Evolutionary conservation across 345 rosid genomes (phyloP), one percentile per base, ranked within the genome.

Genomic region (Eucalyptus marginata): DNA sequence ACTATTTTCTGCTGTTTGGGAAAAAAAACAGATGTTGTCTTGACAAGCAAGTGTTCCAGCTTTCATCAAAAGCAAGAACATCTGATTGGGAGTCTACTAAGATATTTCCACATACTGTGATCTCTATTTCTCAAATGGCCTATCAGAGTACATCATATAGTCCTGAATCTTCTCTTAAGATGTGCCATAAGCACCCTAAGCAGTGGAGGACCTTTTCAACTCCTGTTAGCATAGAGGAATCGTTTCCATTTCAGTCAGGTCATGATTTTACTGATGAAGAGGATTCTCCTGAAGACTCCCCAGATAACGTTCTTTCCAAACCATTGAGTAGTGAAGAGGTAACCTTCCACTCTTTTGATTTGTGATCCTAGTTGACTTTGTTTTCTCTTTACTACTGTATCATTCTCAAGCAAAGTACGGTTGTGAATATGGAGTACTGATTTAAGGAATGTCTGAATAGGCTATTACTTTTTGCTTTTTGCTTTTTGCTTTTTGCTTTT

Each of bases 261-360:
- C 91, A 91, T 88, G 71, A 5, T 22, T 58, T 59, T 43, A 6
- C 44, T 36, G 92, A 93, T 36, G 93, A 88, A 81, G 94, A 91
- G 85, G 51, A 81, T 68, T 83, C 90, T 71, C 89, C 92, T 9
- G 90, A 90, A 84, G 94, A 92, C 89, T 92, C 94, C 87, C 87
- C 91, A 16, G 90, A 91, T 27, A 92, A 93, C 88, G 89, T 89
- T 90, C 89, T 92, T 87, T 86, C 93, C 85, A 92, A 92, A 87
- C 95, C 96, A 59, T 87, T 95, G 90, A 89, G 91, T 88, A 93
- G 92, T 80, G 96, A 94, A 3, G 95, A 96, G 95, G 99, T 95
- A 89, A 91, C 86, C 80, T 89, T 86, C 24, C 49, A 36, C 62
- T 46, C 86, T 81, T 81, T 14, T n/a, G 46, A 31, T 86, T 86